Base-by-base conservation (phyloP, 805 yeast species). In the Ogataea nonfermentans region DNA sequence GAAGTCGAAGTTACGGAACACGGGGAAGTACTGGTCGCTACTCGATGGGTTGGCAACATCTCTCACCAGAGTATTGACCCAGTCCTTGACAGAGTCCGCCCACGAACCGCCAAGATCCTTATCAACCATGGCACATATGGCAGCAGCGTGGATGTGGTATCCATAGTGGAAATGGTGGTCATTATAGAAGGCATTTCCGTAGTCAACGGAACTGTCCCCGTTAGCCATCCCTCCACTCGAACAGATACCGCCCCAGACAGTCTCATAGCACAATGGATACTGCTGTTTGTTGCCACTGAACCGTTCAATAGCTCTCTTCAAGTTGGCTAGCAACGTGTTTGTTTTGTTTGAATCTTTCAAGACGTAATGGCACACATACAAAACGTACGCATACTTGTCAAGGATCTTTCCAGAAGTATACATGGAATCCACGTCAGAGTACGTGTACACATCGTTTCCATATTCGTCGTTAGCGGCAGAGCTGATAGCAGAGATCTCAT, bases 381-480 rank as follows among this genome's bases (percentile, higher is more conserved):
- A 68, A 26, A 90, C 73, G 73, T 85, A 82, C 0, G 96, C 95
- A 65, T 81, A 90, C 65, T 89, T 90, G 51, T 88, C 95, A 45
- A 88, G 67, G 29, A 78, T 70, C 62, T 90, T 90, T n/a, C 97
- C 98, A 9, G 91, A 74, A 20, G 82, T 78, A 62, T 89, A 89
- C 77, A 61, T 72, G 17, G 71, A 71, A 44, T 71, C 74, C 26
- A 71, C 52, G 48, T 73, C 67, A 26, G 68, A 70, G 67, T 51
- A 52, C 1, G 65, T 68, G n/a, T 60, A 60, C 6, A 71, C 69
- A 44, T 74, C 77, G 25, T 61, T 68, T 22, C 56, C 53, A 24
- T 60, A 56, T 29, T 74, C 78, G 13, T 57, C 42, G 4, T 43
- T 48, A 0, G 76, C 76, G 1, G 74, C 50, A 26, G 49, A 20